Base-by-base conservation (phyloP, 208 protist genomes). In the Acanthamoeba culbertsoni region DNA sequence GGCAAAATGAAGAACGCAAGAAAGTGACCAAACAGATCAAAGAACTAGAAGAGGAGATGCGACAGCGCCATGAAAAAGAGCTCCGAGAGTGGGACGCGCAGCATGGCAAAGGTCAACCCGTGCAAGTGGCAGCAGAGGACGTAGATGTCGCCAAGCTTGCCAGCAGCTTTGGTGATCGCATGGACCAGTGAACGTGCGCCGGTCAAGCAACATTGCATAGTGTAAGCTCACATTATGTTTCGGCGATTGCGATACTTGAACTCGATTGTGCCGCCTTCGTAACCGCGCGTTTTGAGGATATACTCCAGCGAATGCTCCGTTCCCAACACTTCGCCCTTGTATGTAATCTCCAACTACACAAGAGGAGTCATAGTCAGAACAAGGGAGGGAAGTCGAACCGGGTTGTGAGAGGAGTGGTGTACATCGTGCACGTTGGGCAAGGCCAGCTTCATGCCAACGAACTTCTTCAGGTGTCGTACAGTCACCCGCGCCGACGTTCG, bases 291-390 rank as follows among this genome's bases (percentile, higher is more conserved):
- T 33, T 84, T 84, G 40, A 84, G 43, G 35, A 84, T 84, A 37
- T 84, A 84, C 43, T 84, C 73, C 23, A 84, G 73, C 10, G 73
- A 84, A 37, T 84, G 73, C 48, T 84, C 73, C 40, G 43, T 84
- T 14, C 73, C 73, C 35, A 84, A n/a, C 31, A 84, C 73, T n/a
- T 84, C 73, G 35, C 43, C 43, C 40, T 40, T 53, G 73, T 84
- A 84, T n/a, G 43, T 84, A 20, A 84, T 84, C 23, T 84, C 73
- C 73, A 84, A n/a, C 73, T 84, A n/a, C n/a, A n/a, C n/a, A n/a
- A n/a, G n/a, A n/a, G 35, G 42, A 43, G 28, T 40, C 26, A 71
- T 40, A n/a, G 12, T 71, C n/a, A 37, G 12, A n/a, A 16, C 26
- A n/a, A 71, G 14, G 31, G 35, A 8, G 62, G 12, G 23, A 8